Percentiles rank a stretch among this genome's conserved stretches.
Evolutionary conservation across 1,284 basidiomycete species (phyloP).

Genomic region (Schizophyllum commune): DNA sequence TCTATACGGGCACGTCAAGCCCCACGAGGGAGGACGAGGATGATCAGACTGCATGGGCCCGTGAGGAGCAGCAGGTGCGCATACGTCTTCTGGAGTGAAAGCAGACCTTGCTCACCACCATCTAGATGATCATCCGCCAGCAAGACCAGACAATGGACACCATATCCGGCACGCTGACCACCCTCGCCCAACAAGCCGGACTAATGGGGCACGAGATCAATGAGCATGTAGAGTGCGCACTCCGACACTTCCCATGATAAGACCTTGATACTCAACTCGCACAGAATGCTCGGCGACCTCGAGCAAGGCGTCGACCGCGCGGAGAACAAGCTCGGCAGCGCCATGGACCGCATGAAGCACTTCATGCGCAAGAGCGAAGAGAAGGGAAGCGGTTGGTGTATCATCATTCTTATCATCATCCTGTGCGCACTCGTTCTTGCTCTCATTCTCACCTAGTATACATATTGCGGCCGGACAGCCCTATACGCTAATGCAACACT

Average conservation of each 20-base stretch:
- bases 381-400: constrained; percentile 40
- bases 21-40: constrained; percentile 25
- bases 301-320: constrained; percentile 70
- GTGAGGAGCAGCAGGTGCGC: constrained; percentile 73
- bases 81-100: background rate
- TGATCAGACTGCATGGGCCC: constrained; percentile 70
- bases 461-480: background rate
- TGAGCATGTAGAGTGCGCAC: constrained; percentile 79
- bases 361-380: constrained; percentile 81
- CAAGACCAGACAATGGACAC: constrained; percentile 83
- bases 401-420: constrained; percentile 49
- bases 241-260: background rate
- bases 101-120: background rate
- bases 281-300: constrained; percentile 78
- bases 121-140: constrained; percentile 72
- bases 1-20: background rate
- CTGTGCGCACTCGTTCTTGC: constrained; percentile 47
- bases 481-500: no score
- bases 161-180: constrained; percentile 77
- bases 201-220: constrained; percentile 84
- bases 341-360: constrained; percentile 68
- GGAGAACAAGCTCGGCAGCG: constrained; percentile 59
- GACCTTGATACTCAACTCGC: constrained; percentile 3
- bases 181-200: constrained; percentile 80
- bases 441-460: constrained; percentile 34